Evolutionary conservation across 225 moss, liverwort and hornwort species (phyloP), one percentile per base, ranked within the genome.

Genomic region (Sphagnum contortum): DNA sequence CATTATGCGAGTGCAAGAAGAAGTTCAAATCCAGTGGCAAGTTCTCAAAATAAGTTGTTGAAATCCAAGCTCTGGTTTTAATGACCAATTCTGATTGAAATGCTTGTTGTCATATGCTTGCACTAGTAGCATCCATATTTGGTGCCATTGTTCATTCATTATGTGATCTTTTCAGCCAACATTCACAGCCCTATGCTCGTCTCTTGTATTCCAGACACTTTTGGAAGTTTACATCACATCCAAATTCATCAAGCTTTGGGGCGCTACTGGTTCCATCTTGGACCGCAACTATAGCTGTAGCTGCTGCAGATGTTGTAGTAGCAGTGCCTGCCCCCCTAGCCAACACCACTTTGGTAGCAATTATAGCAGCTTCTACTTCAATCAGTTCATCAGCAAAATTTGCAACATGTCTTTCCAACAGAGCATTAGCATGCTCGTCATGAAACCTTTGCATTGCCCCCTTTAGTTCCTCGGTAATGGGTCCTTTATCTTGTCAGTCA

Each of bases 401-500:
- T 52, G 88, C 98, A 65, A 72, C 62, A 56, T 93, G 88, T 66
- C 98, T 82, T 60, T 98, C 98, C 47, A 82, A 73, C 54, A 93
- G 63, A 7, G 98, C 98, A 84, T 87, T 93, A 29, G 98, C 89
- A 68, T 93, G 91, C 74, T 98, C 92, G 77, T 98, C 98, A 65
- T 93, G 93, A 60, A 93, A 82, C 65, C 84, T 81, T 80, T 91
- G 98, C 93, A 98, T 93, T 59, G 87, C 89, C 72, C 93, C 98
- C 84, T 98, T 93, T 70, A 98, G 74, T 67, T 92, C 92, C 73
- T 98, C 98, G 73, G 91, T 88, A 7, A 98, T 71, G 62, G 93
- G 87, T 47, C 92, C 98, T 72, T 98, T 98, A 65, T 93, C 89
- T 90, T 96, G 29, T 29, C 29, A 29, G 29, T 29, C 29, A 29